These are phyloP conservation scores for Phycomyces nitens DNA, from an alignment of 192 early-diverging fungal genomes.

Conservation along the genomic window DNA sequence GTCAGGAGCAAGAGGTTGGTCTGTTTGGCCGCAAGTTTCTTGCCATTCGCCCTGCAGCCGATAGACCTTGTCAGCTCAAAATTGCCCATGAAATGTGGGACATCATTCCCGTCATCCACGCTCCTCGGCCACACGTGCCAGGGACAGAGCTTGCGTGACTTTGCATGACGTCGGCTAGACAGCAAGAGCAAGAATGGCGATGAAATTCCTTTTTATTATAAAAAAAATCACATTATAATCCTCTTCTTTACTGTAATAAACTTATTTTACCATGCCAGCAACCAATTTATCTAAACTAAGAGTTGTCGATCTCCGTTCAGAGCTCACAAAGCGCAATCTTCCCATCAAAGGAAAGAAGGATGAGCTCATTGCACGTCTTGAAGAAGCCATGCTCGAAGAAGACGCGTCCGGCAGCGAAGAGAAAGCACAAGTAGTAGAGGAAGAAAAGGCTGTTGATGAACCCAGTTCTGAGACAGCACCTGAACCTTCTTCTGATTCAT, in stretches of 20 bases:
- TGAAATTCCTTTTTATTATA: not conserved
- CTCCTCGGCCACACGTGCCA: constrained; percentile 37
- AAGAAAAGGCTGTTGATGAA: not conserved
- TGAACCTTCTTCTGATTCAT: not conserved
- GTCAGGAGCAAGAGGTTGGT: constrained; percentile 36
- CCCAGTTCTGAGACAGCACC: no score
- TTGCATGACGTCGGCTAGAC: no score
- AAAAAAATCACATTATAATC: not conserved
- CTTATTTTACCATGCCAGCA: constrained; percentile 5
- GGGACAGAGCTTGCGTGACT: constrained; percentile 5
- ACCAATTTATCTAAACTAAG: constrained; percentile 19
- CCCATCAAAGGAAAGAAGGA: constrained; percentile 63
- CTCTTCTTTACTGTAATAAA: not conserved
- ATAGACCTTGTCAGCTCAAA: constrained; percentile 44
- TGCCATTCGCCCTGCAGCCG: constrained; percentile 45
- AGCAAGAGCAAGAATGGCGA: no score
- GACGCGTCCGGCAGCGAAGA: not conserved
- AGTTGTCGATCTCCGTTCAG: constrained; percentile 38
- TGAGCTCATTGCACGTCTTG: constrained; percentile 58
- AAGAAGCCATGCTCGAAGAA: constrained; percentile 42
- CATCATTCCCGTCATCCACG: constrained; percentile 53
- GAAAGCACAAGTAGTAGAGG: not conserved
- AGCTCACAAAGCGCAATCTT: constrained; percentile 50
- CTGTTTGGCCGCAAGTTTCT: constrained; percentile 53
- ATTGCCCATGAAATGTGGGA: constrained; percentile 58